Base-by-base conservation (phyloP, 164 flowering plant species). In the Stephania japonica region DNA sequence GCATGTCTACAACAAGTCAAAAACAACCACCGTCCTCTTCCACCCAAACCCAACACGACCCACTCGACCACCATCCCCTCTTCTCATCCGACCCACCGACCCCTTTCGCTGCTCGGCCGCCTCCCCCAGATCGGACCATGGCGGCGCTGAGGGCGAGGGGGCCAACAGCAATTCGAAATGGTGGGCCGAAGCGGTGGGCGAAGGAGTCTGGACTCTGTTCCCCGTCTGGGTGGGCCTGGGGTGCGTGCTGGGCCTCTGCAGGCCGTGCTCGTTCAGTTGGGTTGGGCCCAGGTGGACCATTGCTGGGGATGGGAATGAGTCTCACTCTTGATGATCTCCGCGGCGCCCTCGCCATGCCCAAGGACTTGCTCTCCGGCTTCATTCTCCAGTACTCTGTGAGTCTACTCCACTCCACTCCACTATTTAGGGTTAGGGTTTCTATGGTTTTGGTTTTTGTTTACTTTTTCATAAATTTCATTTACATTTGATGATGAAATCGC, bases 271-370 rank as follows among this genome's bases (percentile, higher is more conserved):
- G 23, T 93, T 79, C 83, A 75, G 69, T 70, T 90, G 98, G 97
- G 80, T 89, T 47, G 75, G 77, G 10, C 89, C 91, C 32, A 78
- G 80, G 42, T 86, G 80, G 88, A 84, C 84, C 27, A 74, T 93
- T 91, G 98, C 91, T 89, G 73, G 97, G 96, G 19, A 90, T 94
- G 97, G 98, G 96, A 19, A 92, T 90, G 97, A 92, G 97, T 43
- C 86, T 94, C 26, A 92, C 93, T 41, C 73, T 94, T 41, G 91
- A 94, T 74, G 98, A 94, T 82, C 91, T 92, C 69, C 79, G 89
- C 0, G 90, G 83, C 6, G 97, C 98, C 27, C 73, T 90, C 47
- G 81, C 93, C 18, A 91, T 94, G 98, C 97, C 95, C 9, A 90
- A 86, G 79, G 92, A 94, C 68, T 72, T 91, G 73, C 50, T 90